Base-by-base conservation (phyloP, 768 basidiomycete genomes). In the Rhizopogon roseolus region DNA sequence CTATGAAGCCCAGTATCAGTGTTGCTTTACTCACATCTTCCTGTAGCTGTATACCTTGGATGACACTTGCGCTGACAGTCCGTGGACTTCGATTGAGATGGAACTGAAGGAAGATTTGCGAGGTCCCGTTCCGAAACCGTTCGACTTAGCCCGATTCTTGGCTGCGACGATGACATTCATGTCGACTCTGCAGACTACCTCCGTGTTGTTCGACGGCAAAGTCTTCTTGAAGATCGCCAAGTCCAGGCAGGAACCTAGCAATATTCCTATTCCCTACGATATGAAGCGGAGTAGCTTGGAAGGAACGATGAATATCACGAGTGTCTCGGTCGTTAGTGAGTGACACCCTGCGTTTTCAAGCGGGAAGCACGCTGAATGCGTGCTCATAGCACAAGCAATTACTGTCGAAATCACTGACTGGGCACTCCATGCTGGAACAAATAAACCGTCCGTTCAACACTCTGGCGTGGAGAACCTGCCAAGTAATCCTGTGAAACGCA, bases 401-500 rank as follows among this genome's bases (percentile, higher is more conserved):
- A 80, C 79, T 51, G 89, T 90, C 0, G 81, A 86, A 52, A 81
- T 93, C 16, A 84, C 89, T 71, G 77, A 81, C 60, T 85, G 82
- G 80, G 83, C 88, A 3, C 88, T 88, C 65, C 72, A 75, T 16
- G 80, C 81, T 3, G 84, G 85, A 19, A 75, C 82, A 2, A 81
- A 81, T 58, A 83, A 79, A 63, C 76, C 72, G 29, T 69, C 71
- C 44, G 66, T 59, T 27, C 55, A 67, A 25, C 57, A 29, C 55
- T 62, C 37, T 66, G 51, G 49, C 14, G 11, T 3, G 1, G 45
- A 39, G 4, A 28, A 28, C 16, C 27, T 45, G 11, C 17, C 36
- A 2, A 28, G 25, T 34, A 32, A 56, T 50, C 57, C 51, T 40
- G 51, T 13, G 19, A 50, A 43, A 42, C 52, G 39, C 14, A n/a